These are phyloP conservation scores for Ceratobasidium sp. DNA, from an alignment of 1,284 basidiomycete species.

Conservation along the genomic window DNA sequence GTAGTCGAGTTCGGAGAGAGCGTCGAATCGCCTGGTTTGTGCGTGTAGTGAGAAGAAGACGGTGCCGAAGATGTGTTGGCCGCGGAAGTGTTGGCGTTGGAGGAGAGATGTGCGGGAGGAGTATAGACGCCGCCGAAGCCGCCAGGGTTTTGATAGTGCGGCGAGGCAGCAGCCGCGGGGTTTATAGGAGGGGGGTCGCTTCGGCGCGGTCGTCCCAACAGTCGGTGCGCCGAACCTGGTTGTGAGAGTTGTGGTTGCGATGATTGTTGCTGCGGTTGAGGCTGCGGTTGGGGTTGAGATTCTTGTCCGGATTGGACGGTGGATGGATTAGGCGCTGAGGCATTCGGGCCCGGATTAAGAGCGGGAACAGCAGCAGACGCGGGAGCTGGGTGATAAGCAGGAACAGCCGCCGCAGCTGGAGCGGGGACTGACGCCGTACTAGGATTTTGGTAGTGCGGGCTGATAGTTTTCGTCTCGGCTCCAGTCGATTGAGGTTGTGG, in stretches of 20 bases:
- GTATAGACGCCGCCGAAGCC: constrained; percentile 12
- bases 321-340: neutral
- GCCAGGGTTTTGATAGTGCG: constrained; percentile 18
- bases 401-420: neutral
- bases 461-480: no score
- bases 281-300: neutral
- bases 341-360: neutral
- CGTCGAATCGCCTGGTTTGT: neutral
- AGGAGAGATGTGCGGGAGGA: neutral
- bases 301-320: neutral
- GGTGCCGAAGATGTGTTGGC: no score
- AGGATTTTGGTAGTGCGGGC: no score
- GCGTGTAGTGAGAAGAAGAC: no score
- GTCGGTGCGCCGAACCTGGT: neutral
- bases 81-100: neutral
- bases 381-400: neutral
- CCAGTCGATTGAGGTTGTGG: no score
- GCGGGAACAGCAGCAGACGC: neutral
- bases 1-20: neutral
- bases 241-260: neutral
- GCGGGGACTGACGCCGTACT: neutral
- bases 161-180: neutral
- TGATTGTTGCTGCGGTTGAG: no score
- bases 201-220: neutral
- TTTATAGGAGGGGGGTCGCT: constrained; percentile 4